A percentile compares a stretch with the other conserved stretches of the same genome.
Conservation (phyloP, 805 yeast genomes). For the Pichia phayaonensis region DNA sequence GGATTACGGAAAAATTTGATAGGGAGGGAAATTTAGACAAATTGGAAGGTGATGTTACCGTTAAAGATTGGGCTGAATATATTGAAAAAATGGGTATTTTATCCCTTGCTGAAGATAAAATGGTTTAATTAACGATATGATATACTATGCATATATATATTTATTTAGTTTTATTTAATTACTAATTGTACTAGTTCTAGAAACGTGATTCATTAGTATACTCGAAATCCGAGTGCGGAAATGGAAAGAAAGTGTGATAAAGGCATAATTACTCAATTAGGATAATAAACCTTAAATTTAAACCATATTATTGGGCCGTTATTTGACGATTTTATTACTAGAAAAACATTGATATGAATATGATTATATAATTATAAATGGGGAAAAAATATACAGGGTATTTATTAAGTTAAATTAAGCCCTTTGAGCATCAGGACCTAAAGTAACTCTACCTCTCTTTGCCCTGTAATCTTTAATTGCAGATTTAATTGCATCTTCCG, state of each 20-base stretch:
- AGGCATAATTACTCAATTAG: neutral
- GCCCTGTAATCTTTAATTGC: slow-evolving; percentile 92
- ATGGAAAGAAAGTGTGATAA: neutral
- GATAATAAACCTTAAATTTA: too few species aligned
- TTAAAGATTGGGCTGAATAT: slow-evolving; percentile 40
- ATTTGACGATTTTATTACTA: neutral
- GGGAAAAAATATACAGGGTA: neutral
- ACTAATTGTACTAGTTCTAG: neutral
- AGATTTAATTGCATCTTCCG: slow-evolving; percentile 96
- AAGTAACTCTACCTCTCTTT: slow-evolving; percentile 61
- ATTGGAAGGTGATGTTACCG: slow-evolving; percentile 24
- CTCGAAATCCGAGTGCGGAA: slow-evolving; percentile 1
- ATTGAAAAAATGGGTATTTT: slow-evolving; percentile 46
- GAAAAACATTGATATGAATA: neutral
- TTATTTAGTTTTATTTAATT: neutral
- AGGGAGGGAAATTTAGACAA: slow-evolving; percentile 41
- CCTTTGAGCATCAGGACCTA: slow-evolving; percentile 47
- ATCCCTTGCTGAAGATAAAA: slow-evolving; percentile 34
- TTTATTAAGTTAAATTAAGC: neutral
- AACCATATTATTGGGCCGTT: too few species aligned
- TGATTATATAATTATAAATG: neutral
- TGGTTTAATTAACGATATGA: neutral
- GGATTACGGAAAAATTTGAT: slow-evolving; percentile 41
- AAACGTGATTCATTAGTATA: too few species aligned
- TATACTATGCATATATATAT: too few species aligned